Percentiles rank a stretch among this genome's conserved stretches.
These are phyloP conservation scores for Monilinia vaccinii-corymbosi DNA, from an alignment of 2,329 filamentous ascomycete genomes.

Conservation along the genomic window DNA sequence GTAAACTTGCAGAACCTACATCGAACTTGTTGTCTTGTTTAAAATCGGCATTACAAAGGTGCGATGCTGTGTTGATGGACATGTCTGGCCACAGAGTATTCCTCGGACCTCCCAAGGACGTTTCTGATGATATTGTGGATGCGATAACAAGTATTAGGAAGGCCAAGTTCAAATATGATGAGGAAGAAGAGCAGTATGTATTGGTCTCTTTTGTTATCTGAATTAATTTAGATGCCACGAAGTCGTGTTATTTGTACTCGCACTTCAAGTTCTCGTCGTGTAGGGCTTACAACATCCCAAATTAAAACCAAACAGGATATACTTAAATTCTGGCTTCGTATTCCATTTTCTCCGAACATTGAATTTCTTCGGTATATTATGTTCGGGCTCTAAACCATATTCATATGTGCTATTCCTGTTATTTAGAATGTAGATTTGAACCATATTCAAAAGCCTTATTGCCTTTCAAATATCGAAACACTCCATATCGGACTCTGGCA, in stretches of 20 bases:
- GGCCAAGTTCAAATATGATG: constrained; percentile 39
- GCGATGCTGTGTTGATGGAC: constrained; percentile 45
- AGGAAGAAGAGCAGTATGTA: constrained; percentile 33
- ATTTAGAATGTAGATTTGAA: background rate
- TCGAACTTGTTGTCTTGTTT: constrained; percentile 39
- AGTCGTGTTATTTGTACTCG: background rate
- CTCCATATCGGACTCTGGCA: background rate
- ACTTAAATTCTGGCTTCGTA: background rate
- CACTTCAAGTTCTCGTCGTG: background rate
- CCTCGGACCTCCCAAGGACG: constrained; percentile 36
- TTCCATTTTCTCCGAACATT: no score
- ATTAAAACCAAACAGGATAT: background rate
- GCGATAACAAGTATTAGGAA: constrained; percentile 34
- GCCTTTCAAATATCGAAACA: no score
- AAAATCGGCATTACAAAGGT: constrained; percentile 35
- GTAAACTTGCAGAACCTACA: constrained; percentile 38
- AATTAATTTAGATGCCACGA: background rate
- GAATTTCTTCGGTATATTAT: background rate
- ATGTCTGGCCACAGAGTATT: constrained; percentile 41
- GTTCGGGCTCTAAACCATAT: background rate
- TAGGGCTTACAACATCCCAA: background rate
- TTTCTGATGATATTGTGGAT: constrained; percentile 36
- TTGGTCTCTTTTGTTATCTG: background rate
- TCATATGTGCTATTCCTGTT: no score
- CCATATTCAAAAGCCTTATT: background rate